Evolutionary conservation across 2,329 filamentous ascomycete genomes (phyloP).

Genomic region (Alternaria metachromatica): DNA sequence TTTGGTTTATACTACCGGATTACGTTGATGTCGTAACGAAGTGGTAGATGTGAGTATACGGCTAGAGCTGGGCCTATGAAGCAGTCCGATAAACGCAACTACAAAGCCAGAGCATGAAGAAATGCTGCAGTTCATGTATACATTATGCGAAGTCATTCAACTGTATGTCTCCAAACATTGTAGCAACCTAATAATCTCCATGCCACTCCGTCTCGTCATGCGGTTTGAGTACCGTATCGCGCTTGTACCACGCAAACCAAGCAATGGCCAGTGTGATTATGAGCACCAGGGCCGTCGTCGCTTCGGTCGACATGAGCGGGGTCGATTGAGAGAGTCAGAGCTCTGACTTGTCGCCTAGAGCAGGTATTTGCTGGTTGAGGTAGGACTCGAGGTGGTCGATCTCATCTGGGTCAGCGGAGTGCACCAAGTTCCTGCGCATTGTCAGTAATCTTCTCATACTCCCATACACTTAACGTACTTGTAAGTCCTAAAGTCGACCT

Average conservation of each 20-base stretch:
- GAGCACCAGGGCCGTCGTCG: slow-evolving; percentile 33
- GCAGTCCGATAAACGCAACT: too few relatives aligned
- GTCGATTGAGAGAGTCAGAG: slow-evolving; percentile 37
- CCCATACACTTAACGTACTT: slow-evolving; percentile 56
- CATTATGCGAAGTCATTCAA: background rate
- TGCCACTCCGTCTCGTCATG: background rate
- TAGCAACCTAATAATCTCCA: background rate
- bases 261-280: slow-evolving; percentile 31
- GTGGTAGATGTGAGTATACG: background rate
- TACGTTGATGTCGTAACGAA: background rate
- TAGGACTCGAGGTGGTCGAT: slow-evolving; percentile 80
- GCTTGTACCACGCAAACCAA: slow-evolving; percentile 38
- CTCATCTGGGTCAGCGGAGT: slow-evolving; percentile 79
- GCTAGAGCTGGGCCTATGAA: too few relatives aligned
- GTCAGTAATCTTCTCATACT: slow-evolving; percentile 9
- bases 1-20: background rate
- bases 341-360: slow-evolving; percentile 49
- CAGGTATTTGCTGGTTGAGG: slow-evolving; percentile 60
- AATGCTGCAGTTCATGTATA: too few relatives aligned
- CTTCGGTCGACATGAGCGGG: slow-evolving; percentile 10
- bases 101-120: too few relatives aligned
- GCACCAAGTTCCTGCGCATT: slow-evolving; percentile 66
- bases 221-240: background rate
- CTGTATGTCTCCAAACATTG: background rate
- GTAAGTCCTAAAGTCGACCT: slow-evolving; percentile 79